Base-by-base conservation (phyloP, 768 basidiomycete species). In the Hirschioporus abietinus region DNA sequence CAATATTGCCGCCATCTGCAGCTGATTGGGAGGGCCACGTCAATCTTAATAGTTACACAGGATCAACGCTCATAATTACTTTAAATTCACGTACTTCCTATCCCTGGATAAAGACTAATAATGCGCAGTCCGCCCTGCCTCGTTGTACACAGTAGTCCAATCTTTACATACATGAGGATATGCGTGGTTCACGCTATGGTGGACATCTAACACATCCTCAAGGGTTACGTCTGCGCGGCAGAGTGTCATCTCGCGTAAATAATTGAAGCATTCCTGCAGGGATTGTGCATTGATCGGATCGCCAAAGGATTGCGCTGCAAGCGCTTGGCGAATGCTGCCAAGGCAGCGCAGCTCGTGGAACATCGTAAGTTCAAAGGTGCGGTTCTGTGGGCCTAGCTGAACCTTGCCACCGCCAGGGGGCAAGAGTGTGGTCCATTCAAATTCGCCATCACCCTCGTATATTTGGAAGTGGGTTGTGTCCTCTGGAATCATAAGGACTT, bases 161-260 rank as follows among this genome's bases (percentile, higher is more conserved):
- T 82, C 81, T 26, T 75, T 69, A 65, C 82, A 83, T 12, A 76
- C 73, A 71, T 81, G 80, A 10, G 78, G 78, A 15, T 76, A 77
- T 0, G 79, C 81, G 8, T 79, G 73, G 34, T 79, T 72, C 57
- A 65, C 68, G 18, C 76, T 75, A 64, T 80, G 79, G 68, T 81
- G 75, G 10, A 77, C 69, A 57, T 69, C 69, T 24, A 69, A 72
- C 61, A 81, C 80, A 66, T 80, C 80, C 60, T 85, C 84, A 35
- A 86, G 73, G 0, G 83, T 84, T 24, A 80, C 72, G 69, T 85
- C 83, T 10, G 83, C 79, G 9, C 75, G 71, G 69, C 84, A 86
- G 25, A 85, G 74, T 0, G 76, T 72, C 73, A 76, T 77, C 70
- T 82, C 77, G 17, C 83, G 75, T 60, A 86, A 71, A 70, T 84